phyloP scores from a whole-genome alignment of 352 stramenopile species.

The Pythium rishiriense region DNA sequence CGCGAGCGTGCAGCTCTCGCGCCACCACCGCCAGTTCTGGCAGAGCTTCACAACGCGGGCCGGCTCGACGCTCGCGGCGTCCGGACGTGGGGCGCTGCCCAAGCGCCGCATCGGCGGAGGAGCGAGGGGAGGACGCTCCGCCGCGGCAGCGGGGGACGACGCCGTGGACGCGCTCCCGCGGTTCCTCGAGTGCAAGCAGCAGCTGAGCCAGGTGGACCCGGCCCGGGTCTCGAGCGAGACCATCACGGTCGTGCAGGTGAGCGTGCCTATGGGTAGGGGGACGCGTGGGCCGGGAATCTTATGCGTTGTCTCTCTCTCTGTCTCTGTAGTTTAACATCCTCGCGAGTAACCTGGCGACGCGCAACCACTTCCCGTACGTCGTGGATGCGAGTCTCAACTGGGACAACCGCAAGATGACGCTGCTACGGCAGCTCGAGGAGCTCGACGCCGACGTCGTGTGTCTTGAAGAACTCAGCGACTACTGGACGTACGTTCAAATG shows the following conservation, averaged over 20 bases:
- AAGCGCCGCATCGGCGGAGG: neutral
- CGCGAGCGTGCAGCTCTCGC: slow-evolving; percentile 62
- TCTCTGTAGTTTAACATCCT: slow-evolving; percentile 74
- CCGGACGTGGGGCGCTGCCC: neutral
- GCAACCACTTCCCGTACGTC: slow-evolving; percentile 88
- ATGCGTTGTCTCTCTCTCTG: no score
- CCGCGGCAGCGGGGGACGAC: neutral
- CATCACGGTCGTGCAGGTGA: slow-evolving; percentile 78
- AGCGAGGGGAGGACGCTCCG: neutral
- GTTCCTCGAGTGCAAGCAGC: slow-evolving; percentile 50
- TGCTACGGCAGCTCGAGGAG: slow-evolving; percentile 72
- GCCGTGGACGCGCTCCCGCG: slow-evolving; percentile 18
- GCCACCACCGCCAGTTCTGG: slow-evolving; percentile 54
- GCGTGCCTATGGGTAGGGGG: neutral
- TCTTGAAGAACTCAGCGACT: slow-evolving; percentile 86
- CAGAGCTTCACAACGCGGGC: slow-evolving; percentile 27
- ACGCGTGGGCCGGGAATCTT: neutral
- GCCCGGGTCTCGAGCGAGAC: slow-evolving; percentile 51
- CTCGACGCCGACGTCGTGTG: slow-evolving; percentile 83
- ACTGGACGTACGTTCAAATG: slow-evolving; percentile 73
- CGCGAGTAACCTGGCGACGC: slow-evolving; percentile 81
- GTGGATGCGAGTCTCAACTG: slow-evolving; percentile 79
- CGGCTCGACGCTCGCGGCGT: slow-evolving; percentile 1
- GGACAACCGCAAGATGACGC: slow-evolving; percentile 77
- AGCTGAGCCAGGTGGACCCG: slow-evolving; percentile 38